Base-by-base conservation (phyloP, 2,329 filamentous ascomycete genomes). In the Cladosporium phlei region DNA sequence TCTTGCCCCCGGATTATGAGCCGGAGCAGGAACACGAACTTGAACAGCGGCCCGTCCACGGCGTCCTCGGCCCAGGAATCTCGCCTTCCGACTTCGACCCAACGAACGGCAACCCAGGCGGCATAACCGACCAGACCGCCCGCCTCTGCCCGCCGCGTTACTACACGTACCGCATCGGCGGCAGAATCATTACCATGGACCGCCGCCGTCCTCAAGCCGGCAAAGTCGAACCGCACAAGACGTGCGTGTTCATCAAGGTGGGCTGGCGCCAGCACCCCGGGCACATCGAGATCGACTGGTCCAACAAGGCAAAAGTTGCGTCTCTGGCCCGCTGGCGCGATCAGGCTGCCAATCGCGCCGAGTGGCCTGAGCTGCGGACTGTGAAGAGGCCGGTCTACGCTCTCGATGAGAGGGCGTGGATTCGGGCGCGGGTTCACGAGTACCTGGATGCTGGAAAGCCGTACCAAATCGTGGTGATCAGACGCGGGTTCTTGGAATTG, bases 231-330 rank as follows among this genome's bases (percentile, higher is more conserved):
- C 30, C 90, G 88, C 0, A 96, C 90, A 1, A 77, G 88, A 64
- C 29, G 88, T 96, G 8, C 82, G 81, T 51, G 90, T 85, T 2
- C 78, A 86, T 43, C 80, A 6, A 72, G 74, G 27, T 83, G 80
- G 5, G 88, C 83, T 46, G 79, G 83, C 40, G 76, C 91, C n/a
- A 84, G 83, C 52, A 77, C 95, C 34, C 88, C 84, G 10, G 85
- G 86, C 16, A 85, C 88, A 0, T 76, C 91, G 25, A 20, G 5
- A 11, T 30, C 14, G 35, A 49, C 42, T 58, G 56, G 56, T 27
- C 38, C 5, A 42, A 50, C 16, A 27, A 34, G 25, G 25, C 28
- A 82, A 88, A 55, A 77, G 82, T 4, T 75, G 96, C 47, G 72
- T 75, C 40, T 72, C 74, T 8, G 80, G 86, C 62, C 79, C 83